phyloP scores from a whole-genome alignment of 208 protist genomes.

The Balamuthia mandrillaris region DNA sequence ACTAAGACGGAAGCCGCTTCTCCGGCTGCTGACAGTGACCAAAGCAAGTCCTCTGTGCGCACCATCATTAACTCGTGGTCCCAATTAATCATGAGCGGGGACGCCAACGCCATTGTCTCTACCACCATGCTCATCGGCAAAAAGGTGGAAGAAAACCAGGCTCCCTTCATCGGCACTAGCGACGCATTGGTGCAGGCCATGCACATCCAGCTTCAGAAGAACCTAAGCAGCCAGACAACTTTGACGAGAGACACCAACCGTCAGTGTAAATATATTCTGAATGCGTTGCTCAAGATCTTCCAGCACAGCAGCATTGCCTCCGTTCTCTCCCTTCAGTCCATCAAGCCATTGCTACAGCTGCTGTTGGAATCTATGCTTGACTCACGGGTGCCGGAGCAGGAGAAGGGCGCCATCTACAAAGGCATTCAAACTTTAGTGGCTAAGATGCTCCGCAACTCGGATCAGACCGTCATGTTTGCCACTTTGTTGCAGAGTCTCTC shows the following conservation, averaged over 20 bases:
- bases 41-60: neutral
- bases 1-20: too few species aligned
- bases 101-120: neutral
- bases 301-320: neutral
- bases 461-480: slow-evolving; percentile 32
- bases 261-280: slow-evolving; percentile 31
- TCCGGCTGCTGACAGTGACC: neutral
- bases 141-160: neutral
- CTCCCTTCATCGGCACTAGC: neutral
- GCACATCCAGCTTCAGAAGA: neutral
- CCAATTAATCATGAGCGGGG: neutral
- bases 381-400: neutral
- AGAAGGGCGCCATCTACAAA: slow-evolving; percentile 33
- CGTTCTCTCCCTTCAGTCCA: neutral
- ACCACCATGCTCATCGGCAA: neutral
- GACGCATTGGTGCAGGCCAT: neutral
- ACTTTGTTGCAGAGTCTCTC: neutral
- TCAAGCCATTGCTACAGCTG: neutral
- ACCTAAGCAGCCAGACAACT: neutral
- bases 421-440: slow-evolving; percentile 9
- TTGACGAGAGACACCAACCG: neutral
- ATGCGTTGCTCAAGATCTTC: slow-evolving; percentile 33
- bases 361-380: slow-evolving; percentile 27
- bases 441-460: slow-evolving; percentile 23
- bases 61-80: neutral